These are phyloP conservation scores for Silene uniflora DNA, from an alignment of 148 eudicot species.

Conservation along the genomic window DNA sequence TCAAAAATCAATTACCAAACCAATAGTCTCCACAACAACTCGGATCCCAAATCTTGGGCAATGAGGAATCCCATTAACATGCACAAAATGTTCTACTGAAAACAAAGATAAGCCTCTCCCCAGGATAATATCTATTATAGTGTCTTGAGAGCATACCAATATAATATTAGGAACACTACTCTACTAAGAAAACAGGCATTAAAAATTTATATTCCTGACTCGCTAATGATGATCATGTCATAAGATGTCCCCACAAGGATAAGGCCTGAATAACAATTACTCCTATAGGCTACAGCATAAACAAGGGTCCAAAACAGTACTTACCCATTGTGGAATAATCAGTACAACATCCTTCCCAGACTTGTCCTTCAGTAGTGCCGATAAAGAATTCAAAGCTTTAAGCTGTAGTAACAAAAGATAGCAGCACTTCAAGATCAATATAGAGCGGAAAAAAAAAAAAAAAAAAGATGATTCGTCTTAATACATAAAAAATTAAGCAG, in stretches of 20 bases:
- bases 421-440: not conserved
- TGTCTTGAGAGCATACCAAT: not conserved
- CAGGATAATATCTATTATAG: not conserved
- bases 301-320: conserved; percentile 16
- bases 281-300: not conserved
- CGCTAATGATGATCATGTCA: conserved; percentile 4
- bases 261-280: not conserved
- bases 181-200: not conserved
- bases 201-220: not conserved
- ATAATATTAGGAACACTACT: not conserved
- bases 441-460: no score
- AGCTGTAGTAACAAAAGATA: conserved; percentile 46
- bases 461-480: not conserved
- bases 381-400: conserved; percentile 76
- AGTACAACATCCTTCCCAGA: conserved; percentile 63
- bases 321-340: conserved; percentile 92
- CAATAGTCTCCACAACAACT: not conserved
- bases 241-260: not conserved
- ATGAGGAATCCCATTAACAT: not conserved
- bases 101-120: not conserved
- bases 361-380: conserved; percentile 62
- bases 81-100: not conserved
- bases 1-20: not conserved
- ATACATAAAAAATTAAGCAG: not conserved
- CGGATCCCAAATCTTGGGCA: not conserved